Evolutionary conservation across 75 land plant species (phyloP).

Genomic region (Cunninghamia lanceolata): DNA sequence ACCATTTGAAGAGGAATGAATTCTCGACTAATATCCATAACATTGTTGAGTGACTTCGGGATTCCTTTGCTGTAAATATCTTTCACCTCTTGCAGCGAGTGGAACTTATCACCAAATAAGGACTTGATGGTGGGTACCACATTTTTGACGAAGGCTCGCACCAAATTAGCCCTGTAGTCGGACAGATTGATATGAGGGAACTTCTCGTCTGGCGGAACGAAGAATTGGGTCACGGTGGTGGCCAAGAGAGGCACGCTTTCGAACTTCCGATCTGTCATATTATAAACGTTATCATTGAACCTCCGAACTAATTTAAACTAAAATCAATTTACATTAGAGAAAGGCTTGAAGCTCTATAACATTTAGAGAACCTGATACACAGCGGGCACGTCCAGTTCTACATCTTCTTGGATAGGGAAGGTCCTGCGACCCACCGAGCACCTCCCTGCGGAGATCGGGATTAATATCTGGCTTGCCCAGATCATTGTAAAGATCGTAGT

Average conservation of each 20-base stretch:
- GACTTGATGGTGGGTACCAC: slow-evolving; percentile 26
- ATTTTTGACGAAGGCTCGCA: slow-evolving; percentile 24
- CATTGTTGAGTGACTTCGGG: neutral
- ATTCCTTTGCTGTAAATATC: slow-evolving; percentile 17
- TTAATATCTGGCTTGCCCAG: slow-evolving; percentile 73
- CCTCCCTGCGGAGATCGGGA: slow-evolving; percentile 35
- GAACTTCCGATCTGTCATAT: neutral
- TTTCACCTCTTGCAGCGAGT: slow-evolving; percentile 27
- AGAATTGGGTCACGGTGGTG: neutral
- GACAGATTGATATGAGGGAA: slow-evolving; percentile 37
- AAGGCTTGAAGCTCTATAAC: no score
- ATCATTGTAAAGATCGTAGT: slow-evolving; percentile 86
- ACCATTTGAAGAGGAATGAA: slow-evolving; percentile 1
- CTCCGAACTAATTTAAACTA: no score
- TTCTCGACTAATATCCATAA: neutral
- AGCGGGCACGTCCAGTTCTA: slow-evolving; percentile 63
- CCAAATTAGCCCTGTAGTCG: slow-evolving; percentile 24
- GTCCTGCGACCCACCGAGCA: slow-evolving; percentile 59
- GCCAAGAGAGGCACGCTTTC: neutral
- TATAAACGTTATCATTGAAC: neutral
- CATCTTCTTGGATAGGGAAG: slow-evolving; percentile 76
- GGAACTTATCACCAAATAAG: slow-evolving; percentile 22
- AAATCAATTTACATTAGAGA: no score
- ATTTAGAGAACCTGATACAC: slow-evolving; percentile 29
- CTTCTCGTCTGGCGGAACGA: slow-evolving; percentile 47